Evolutionary conservation across 345 rosid genomes (phyloP).

Genomic region (Eucalyptus cloeziana): DNA sequence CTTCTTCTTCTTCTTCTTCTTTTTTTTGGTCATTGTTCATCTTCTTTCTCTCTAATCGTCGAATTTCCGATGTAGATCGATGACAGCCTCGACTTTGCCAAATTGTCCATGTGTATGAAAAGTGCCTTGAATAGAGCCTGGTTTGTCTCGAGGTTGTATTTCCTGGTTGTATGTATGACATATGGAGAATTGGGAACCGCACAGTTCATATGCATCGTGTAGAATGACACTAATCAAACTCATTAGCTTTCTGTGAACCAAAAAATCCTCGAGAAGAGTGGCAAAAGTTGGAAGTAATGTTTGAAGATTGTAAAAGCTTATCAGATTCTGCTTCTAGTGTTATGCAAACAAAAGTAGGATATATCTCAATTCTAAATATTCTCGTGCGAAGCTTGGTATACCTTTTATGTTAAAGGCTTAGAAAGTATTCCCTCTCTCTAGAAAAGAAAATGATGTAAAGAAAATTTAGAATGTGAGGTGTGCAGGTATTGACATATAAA

Average conservation of each 20-base stretch:
- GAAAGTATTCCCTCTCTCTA: too few species aligned
- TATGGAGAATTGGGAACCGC: not conserved
- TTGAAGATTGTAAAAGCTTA: not conserved
- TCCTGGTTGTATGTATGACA: not conserved
- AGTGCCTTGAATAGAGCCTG: conserved; percentile 25
- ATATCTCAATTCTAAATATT: not conserved
- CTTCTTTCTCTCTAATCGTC: not conserved
- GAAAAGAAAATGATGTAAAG: too few species aligned
- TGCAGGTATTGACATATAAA: too few species aligned
- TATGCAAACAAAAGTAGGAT: not conserved
- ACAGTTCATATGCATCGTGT: not conserved
- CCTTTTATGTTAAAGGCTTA: too few species aligned
- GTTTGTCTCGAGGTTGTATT: not conserved
- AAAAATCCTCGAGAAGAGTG: not conserved
- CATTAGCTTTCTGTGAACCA: not conserved
- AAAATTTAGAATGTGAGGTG: too few species aligned
- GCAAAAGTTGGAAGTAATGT: not conserved
- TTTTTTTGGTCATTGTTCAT: not conserved
- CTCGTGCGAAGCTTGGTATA: too few species aligned
- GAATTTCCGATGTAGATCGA: conserved; percentile 73
- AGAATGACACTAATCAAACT: not conserved
- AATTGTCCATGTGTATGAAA: conserved; percentile 69
- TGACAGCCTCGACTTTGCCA: conserved; percentile 88
- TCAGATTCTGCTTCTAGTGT: not conserved
- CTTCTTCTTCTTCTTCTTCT: not conserved